Evolutionary conservation across 1,284 basidiomycete genomes (phyloP).

Genomic region (Ustilago curta): DNA sequence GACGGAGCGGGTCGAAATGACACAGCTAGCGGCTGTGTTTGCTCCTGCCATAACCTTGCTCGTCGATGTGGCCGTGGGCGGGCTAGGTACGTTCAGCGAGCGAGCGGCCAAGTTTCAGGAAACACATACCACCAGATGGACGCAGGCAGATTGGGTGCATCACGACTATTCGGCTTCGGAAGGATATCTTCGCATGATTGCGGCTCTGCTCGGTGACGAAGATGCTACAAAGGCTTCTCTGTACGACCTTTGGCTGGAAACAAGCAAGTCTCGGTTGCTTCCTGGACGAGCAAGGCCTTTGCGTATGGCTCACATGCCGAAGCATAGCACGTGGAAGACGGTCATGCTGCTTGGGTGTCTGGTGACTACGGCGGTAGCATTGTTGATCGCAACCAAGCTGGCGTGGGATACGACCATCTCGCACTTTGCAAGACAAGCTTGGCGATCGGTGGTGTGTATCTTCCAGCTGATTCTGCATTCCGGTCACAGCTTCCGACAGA

Average conservation of each 20-base stretch:
- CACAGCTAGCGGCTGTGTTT: constrained; percentile 43
- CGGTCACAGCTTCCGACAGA: constrained; percentile 22
- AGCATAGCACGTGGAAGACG: constrained; percentile 20
- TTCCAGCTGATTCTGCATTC: constrained; percentile 29
- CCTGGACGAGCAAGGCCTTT: constrained; percentile 37
- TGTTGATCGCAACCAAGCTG: constrained; percentile 27
- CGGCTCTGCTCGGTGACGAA: constrained; percentile 33
- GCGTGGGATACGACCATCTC: constrained; percentile 40
- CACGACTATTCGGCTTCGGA: constrained; percentile 44
- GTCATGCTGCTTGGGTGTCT: constrained; percentile 36
- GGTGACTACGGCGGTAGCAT: constrained; percentile 17
- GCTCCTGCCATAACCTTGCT: constrained; percentile 39
- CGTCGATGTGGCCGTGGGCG: constrained; percentile 22
- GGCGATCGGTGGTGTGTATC: constrained; percentile 37
- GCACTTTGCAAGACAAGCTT: constrained; percentile 36
- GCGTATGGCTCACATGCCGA: constrained; percentile 34
- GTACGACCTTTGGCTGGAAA: constrained; percentile 36
- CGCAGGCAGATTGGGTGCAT: constrained; percentile 44
- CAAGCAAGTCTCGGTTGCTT: constrained; percentile 19
- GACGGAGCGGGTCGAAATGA: constrained; percentile 42
- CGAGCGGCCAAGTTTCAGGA: constrained; percentile 26
- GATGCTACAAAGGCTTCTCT: constrained; percentile 21
- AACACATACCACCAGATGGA: constrained; percentile 32
- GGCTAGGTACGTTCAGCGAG: constrained; percentile 23
- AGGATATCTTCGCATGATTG: constrained; percentile 45